These are phyloP conservation scores for Arthrobotrys musiformis DNA, from an alignment of 2,329 filamentous ascomycete species.

Conservation along the genomic window DNA sequence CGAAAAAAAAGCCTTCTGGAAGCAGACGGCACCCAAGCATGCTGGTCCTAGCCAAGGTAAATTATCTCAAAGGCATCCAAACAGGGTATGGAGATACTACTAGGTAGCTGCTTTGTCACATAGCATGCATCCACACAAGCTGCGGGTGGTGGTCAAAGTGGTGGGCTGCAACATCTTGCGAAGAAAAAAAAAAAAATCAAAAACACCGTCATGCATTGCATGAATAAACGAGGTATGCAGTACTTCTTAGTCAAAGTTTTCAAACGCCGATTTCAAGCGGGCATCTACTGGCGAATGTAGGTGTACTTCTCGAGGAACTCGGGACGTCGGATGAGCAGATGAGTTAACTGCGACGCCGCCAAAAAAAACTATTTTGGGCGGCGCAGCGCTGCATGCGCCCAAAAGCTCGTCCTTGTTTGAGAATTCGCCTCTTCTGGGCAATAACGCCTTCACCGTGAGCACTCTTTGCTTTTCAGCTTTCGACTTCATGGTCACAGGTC, in stretches of 20 bases:
- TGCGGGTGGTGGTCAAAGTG: not conserved
- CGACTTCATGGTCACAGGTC: conserved; percentile 26
- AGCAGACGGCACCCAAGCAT: conserved; percentile 29
- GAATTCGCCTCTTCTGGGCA: not conserved
- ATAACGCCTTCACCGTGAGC: not conserved
- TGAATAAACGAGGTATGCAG: conserved; percentile 17
- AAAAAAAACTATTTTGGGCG: conserved; percentile 34
- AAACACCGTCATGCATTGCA: conserved; percentile 45
- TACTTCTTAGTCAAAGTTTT: conserved; percentile 35
- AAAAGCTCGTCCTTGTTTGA: conserved; percentile 35
- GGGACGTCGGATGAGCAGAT: not conserved
- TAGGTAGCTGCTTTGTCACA: conserved; percentile 50
- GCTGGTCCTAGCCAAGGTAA: conserved; percentile 15
- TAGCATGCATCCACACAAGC: conserved; percentile 23
- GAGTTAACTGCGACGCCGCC: not conserved
- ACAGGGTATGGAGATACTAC: conserved; percentile 32
- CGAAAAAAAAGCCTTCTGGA: conserved; percentile 50
- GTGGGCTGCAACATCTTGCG: not conserved
- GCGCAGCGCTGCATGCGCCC: conserved; percentile 28
- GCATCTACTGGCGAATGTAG: conserved; percentile 11
- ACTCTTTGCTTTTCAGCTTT: not conserved
- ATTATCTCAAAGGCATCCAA: conserved; percentile 52
- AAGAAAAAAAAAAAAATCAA: conserved; percentile 18
- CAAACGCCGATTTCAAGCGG: conserved; percentile 22
- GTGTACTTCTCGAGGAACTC: conserved; percentile 1